phyloP scores from a whole-genome alignment of 371 early-diverging fungal species.

The Actinomortierella wolfii region DNA sequence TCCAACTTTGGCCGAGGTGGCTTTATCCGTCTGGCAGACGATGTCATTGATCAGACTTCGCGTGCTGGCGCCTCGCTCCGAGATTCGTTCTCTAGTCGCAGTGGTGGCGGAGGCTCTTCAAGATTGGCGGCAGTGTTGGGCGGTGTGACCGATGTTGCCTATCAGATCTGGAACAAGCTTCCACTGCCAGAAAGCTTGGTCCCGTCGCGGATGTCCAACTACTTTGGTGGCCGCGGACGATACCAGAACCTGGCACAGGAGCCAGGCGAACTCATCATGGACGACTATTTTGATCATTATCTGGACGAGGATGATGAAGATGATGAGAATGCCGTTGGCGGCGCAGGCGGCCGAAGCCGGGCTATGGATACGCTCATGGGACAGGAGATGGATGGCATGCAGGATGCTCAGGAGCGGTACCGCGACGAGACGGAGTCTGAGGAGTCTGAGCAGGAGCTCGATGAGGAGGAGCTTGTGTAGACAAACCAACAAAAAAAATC shows the following conservation, averaged over 20 bases:
- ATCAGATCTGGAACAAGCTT: constrained; percentile 32
- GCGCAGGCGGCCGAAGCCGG: not conserved
- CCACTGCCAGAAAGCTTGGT: constrained; percentile 7
- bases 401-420: constrained; percentile 39
- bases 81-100: no score
- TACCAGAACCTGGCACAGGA: constrained; percentile 44
- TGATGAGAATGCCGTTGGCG: not conserved
- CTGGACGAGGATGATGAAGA: constrained; percentile 45
- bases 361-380: not conserved
- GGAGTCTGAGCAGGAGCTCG: constrained; percentile 21
- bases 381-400: constrained; percentile 10
- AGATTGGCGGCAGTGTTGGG: no score
- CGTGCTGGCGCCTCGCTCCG: no score
- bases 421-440: constrained; percentile 28
- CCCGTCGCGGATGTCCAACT: constrained; percentile 18
- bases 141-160: constrained; percentile 21
- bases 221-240: constrained; percentile 21
- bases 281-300: constrained; percentile 46
- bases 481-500: constrained; percentile 3
- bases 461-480: constrained; percentile 4
- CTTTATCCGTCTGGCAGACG: no score
- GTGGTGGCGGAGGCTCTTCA: no score
- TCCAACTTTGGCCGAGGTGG: no score
- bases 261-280: constrained; percentile 45
- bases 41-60: no score